Evolutionary conservation across 345 rosid species (phyloP).

Genomic region (Aurinia saxatilis): DNA sequence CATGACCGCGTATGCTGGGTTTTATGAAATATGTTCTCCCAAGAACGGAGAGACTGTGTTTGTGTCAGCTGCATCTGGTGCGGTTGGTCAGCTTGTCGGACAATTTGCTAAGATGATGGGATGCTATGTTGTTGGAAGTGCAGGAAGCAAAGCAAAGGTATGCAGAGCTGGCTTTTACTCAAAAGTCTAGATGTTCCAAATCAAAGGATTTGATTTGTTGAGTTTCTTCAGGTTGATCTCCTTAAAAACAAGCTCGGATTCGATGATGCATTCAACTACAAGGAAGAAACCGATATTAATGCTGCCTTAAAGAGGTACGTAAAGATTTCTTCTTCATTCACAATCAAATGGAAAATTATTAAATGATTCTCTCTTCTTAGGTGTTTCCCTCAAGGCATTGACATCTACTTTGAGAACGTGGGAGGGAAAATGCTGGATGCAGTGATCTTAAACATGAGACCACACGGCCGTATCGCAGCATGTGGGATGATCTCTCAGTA

Average conservation of each 20-base stretch:
- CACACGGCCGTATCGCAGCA: slow-evolving; percentile 37
- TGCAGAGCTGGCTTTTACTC: not conserved
- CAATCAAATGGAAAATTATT: not conserved
- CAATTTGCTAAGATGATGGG: slow-evolving; percentile 32
- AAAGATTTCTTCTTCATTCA: not conserved
- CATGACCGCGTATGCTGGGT: slow-evolving; percentile 42
- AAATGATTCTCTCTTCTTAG: not conserved
- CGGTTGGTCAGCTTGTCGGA: slow-evolving; percentile 28
- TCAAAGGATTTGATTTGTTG: not conserved
- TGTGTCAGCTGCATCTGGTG: slow-evolving; percentile 29
- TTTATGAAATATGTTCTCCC: slow-evolving; percentile 23
- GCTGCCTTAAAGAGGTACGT: slow-evolving; percentile 42
- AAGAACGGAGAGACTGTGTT: slow-evolving; percentile 24
- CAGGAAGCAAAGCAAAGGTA: slow-evolving; percentile 45
- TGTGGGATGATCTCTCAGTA: slow-evolving; percentile 60
- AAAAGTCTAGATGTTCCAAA: not conserved
- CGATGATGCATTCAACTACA: slow-evolving; percentile 61
- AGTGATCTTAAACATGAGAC: slow-evolving; percentile 46
- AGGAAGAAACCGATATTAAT: slow-evolving; percentile 37
- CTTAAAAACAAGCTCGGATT: slow-evolving; percentile 53
- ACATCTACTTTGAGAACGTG: slow-evolving; percentile 35
- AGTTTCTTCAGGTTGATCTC: slow-evolving; percentile 14
- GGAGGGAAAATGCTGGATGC: slow-evolving; percentile 50
- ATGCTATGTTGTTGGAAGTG: slow-evolving; percentile 57
- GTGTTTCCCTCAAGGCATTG: slow-evolving; percentile 38